phyloP scores from a whole-genome alignment of 768 basidiomycete species.

The Gymnopilus junonius region DNA sequence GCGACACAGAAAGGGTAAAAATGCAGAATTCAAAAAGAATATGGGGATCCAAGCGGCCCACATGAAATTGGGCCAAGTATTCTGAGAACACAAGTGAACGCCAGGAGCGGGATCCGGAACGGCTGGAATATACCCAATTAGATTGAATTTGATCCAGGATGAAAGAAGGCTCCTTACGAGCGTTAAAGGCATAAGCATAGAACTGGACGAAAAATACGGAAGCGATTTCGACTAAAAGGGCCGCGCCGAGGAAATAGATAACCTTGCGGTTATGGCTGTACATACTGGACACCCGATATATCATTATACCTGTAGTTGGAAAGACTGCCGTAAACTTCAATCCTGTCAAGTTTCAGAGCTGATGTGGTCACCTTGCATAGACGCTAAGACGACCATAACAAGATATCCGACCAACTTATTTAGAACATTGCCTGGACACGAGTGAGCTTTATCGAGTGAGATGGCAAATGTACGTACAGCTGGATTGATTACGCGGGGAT shows the following conservation, averaged over 20 bases:
- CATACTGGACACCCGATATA: conserved; percentile 18
- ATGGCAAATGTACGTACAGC: neutral
- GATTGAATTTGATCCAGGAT: too few species aligned
- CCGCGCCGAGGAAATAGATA: conserved; percentile 1
- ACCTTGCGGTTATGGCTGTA: conserved; percentile 15
- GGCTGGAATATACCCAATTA: neutral
- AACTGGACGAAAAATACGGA: conserved; percentile 8
- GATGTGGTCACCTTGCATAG: conserved; percentile 4
- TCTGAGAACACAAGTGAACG: conserved; percentile 11
- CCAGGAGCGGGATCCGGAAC: conserved; percentile 14
- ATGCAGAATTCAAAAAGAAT: conserved; percentile 10
- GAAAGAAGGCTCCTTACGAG: neutral
- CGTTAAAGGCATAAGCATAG: conserved; percentile 1
- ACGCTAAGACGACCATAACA: neutral
- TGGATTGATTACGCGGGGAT: neutral
- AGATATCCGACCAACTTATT: conserved; percentile 5
- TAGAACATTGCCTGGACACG: conserved; percentile 1
- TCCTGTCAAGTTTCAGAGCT: neutral
- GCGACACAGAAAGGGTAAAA: conserved; percentile 2
- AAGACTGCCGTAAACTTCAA: neutral
- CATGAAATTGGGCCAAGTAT: conserved; percentile 6
- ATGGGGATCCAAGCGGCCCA: conserved; percentile 14
- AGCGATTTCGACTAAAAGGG: conserved; percentile 7
- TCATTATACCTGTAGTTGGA: conserved; percentile 10
- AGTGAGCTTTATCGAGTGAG: neutral